phyloP scores from a whole-genome alignment of 2,329 filamentous ascomycete genomes.

The Colletotrichum cuscutae region DNA sequence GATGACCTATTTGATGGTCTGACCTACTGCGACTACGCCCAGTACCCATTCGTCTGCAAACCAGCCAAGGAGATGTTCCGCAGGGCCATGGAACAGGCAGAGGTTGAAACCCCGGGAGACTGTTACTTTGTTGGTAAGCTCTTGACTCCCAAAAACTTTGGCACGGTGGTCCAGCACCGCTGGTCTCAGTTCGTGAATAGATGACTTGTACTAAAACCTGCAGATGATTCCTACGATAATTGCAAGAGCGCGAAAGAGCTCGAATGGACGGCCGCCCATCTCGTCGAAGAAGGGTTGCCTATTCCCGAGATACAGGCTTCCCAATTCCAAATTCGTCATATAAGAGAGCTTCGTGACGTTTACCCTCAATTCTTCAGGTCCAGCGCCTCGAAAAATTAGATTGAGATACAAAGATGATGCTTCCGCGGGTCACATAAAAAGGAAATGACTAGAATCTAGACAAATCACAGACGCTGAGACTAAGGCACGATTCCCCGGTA shows the following conservation, averaged over 20 bases:
- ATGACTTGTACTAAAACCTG: background rate
- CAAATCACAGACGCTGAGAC: no score
- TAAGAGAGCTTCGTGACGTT: slow-evolving; percentile 78
- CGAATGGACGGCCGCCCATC: slow-evolving; percentile 88
- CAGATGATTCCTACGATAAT: slow-evolving; percentile 89
- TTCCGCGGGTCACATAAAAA: background rate
- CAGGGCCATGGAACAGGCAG: slow-evolving; percentile 89
- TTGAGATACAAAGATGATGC: background rate
- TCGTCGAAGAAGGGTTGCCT: slow-evolving; percentile 80
- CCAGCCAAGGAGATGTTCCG: slow-evolving; percentile 83
- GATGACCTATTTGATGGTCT: slow-evolving; percentile 94
- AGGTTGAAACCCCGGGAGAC: slow-evolving; percentile 70
- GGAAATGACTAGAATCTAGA: background rate
- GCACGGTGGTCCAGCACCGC: background rate
- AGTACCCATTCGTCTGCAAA: slow-evolving; percentile 84
- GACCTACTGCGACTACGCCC: slow-evolving; percentile 91
- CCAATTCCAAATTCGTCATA: slow-evolving; percentile 77
- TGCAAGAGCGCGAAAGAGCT: slow-evolving; percentile 79
- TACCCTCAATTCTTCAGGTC: slow-evolving; percentile 90
- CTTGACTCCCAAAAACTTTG: background rate
- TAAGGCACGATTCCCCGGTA: no score
- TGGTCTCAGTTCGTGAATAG: background rate
- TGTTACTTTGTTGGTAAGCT: slow-evolving; percentile 93
- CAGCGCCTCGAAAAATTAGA: background rate
- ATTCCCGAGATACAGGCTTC: slow-evolving; percentile 73